Evolutionary conservation across 306 rosid genomes (phyloP).

Genomic region (Medicago truncatula): MtrunA17r5.0-ANR NC_053048.1:10231001-10231500

Average conservation of each 20-base stretch:
- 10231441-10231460: conserved; percentile 66
- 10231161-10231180: no score
- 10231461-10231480: conserved; percentile 86
- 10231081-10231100: background rate
- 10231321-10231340: conserved; percentile 78
- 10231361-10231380: conserved; percentile 69
- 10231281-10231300: conserved; percentile 78
- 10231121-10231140: background rate
- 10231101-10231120: background rate
- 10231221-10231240: background rate
- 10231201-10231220: background rate
- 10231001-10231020: no score
- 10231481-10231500: background rate
- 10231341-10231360: conserved; percentile 72
- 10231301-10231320: conserved; percentile 69
- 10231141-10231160: background rate
- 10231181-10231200: no score
- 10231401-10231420: conserved; percentile 78
- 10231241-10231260: background rate
- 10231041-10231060: background rate
- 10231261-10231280: conserved; percentile 44
- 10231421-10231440: conserved; percentile 71
- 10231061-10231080: background rate
- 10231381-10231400: conserved; percentile 67
- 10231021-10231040: no score